These are phyloP conservation scores for Kluyveromyces wickerhamii DNA, from an alignment of 805 yeast genomes.

Conservation along the genomic window DNA sequence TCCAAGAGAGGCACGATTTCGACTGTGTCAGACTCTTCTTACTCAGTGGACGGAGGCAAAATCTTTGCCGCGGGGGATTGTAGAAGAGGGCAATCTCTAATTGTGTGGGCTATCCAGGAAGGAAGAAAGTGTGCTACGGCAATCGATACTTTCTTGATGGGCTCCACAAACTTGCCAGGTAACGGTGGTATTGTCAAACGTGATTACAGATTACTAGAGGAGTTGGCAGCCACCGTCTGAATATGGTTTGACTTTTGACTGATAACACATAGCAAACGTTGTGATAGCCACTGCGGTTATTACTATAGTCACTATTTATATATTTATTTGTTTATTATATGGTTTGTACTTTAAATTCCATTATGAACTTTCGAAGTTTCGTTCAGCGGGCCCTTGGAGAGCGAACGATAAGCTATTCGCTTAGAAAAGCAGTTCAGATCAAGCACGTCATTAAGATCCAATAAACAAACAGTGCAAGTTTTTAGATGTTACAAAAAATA, in stretches of 20 bases:
- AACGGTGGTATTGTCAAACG: conserved; percentile 89
- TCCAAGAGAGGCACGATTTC: conserved; percentile 79
- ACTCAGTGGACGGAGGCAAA: conserved; percentile 60
- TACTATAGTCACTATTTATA: too few species aligned
- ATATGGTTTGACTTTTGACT: not conserved
- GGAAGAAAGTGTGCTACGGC: conserved; percentile 98
- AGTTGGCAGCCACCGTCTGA: conserved; percentile 56
- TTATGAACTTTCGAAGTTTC: too few species aligned
- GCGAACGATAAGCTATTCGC: too few species aligned
- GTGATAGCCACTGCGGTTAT: too few species aligned
- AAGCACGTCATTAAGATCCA: too few species aligned
- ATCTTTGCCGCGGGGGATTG: conserved; percentile 97
- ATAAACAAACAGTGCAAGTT: too few species aligned
- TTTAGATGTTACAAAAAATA: too few species aligned
- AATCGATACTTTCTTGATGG: conserved; percentile 75
- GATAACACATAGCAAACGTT: too few species aligned
- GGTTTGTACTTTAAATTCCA: too few species aligned
- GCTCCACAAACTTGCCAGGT: conserved; percentile 79
- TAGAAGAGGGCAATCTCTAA: conserved; percentile 95
- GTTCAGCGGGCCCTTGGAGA: too few species aligned
- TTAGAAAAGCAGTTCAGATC: too few species aligned
- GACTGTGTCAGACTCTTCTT: conserved; percentile 47
- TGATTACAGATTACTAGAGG: conserved; percentile 67
- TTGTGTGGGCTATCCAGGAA: conserved; percentile 99
- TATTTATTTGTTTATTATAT: too few species aligned